phyloP scores from a whole-genome alignment of 768 basidiomycete genomes.

The Sporobolomyces roseus region DNA sequence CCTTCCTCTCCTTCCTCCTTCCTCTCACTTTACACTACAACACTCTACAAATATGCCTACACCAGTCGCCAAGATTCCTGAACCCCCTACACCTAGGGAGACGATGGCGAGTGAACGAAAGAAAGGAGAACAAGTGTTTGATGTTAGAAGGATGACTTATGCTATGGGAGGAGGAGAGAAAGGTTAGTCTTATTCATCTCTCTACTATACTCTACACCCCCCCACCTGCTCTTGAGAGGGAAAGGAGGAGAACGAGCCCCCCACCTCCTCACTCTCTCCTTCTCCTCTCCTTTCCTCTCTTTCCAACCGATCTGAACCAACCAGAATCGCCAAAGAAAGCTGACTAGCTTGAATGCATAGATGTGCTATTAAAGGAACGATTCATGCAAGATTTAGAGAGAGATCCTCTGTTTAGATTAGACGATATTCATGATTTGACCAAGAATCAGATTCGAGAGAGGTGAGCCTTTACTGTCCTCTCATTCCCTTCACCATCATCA shows the following conservation, averaged over 20 bases:
- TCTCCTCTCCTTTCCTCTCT: not conserved
- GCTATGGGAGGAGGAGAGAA: slow-evolving; percentile 35
- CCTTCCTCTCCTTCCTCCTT: not conserved
- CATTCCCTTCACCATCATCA: not conserved
- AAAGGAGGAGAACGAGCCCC: not conserved
- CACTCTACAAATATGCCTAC: not conserved
- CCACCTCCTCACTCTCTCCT: not conserved
- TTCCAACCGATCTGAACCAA: no score
- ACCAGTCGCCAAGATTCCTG: not conserved
- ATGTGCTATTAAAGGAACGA: slow-evolving; percentile 45
- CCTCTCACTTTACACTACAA: not conserved
- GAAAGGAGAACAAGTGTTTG: slow-evolving; percentile 7
- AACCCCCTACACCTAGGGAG: slow-evolving; percentile 16
- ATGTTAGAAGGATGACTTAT: slow-evolving; percentile 28
- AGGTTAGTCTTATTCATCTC: slow-evolving; percentile 2
- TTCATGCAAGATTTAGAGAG: slow-evolving; percentile 50
- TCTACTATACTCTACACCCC: not conserved
- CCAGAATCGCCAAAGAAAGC: no score
- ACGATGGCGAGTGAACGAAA: slow-evolving; percentile 33
- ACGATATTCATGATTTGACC: slow-evolving; percentile 50
- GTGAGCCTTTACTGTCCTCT: not conserved
- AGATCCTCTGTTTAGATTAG: slow-evolving; percentile 49
- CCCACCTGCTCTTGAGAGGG: not conserved
- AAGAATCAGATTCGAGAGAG: slow-evolving; percentile 40
- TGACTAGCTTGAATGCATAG: no score